phyloP scores from a whole-genome alignment of 1,284 basidiomycete genomes.

The Leccinum fallax region DNA sequence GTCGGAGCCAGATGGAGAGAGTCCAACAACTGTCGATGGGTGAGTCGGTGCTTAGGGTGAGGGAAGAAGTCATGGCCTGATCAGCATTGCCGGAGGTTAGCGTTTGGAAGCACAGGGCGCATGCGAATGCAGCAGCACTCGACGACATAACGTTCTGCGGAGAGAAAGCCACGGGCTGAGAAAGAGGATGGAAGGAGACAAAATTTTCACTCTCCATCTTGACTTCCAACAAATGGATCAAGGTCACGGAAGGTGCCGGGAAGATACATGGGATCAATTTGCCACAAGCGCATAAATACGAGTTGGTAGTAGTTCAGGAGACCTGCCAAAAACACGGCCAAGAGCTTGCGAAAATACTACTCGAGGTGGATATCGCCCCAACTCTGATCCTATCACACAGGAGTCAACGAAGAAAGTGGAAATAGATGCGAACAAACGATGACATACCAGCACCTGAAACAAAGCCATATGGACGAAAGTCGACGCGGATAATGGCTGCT shows the following conservation, averaged over 20 bases:
- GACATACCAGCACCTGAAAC: conserved; percentile 78
- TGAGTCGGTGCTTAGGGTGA: neutral
- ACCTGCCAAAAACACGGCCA: conserved; percentile 89
- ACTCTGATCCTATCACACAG: conserved; percentile 58
- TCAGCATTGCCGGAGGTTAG: neutral
- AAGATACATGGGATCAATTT: conserved; percentile 84
- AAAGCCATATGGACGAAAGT: conserved; percentile 93
- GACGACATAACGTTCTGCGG: conserved; percentile 1
- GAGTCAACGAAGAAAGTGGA: conserved; percentile 4
- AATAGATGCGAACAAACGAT: neutral
- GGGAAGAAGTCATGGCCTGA: neutral
- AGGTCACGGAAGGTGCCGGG: conserved; percentile 88
- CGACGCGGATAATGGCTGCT: conserved; percentile 64
- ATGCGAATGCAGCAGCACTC: conserved; percentile 4
- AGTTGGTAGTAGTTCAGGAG: conserved; percentile 74
- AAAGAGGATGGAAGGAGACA: conserved; percentile 1
- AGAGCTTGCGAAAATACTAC: conserved; percentile 77
- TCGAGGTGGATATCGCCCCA: conserved; percentile 89
- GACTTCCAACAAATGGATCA: conserved; percentile 46
- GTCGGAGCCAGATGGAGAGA: neutral
- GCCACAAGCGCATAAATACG: conserved; percentile 88
- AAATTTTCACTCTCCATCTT: too few species aligned
- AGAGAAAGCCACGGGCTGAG: conserved; percentile 13
- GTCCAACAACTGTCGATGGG: neutral
- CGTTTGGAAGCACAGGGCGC: conserved; percentile 3